Conservation (phyloP, 257 asterid genomes). For the Scutellaria baicalensis region DNA sequence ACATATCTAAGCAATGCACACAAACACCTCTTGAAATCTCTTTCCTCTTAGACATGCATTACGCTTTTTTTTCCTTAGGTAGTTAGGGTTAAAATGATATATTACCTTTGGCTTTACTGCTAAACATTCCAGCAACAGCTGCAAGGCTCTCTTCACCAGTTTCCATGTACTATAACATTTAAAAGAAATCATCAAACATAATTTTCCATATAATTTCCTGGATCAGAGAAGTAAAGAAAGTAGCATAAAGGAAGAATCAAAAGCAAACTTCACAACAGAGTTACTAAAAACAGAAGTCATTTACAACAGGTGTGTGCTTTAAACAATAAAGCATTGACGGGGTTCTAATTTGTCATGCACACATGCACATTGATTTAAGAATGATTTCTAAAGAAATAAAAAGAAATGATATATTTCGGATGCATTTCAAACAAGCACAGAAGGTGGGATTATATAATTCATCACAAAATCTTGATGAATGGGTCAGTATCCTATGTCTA, state of each 20-base stretch:
- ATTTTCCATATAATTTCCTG: slow-evolving; percentile 1
- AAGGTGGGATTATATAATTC: no score
- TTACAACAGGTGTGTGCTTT: neutral
- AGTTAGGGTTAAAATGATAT: slow-evolving; percentile 10
- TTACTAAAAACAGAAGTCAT: neutral
- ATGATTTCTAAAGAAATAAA: no score
- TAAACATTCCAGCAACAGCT: slow-evolving; percentile 99
- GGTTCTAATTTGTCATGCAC: no score
- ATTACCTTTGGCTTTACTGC: slow-evolving; percentile 96
- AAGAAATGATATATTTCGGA: no score
- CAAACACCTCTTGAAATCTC: neutral
- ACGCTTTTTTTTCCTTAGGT: neutral
- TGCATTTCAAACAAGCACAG: no score
- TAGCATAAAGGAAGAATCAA: neutral
- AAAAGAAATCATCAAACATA: slow-evolving; percentile 10
- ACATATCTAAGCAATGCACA: neutral
- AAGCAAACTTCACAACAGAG: neutral
- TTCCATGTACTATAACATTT: slow-evolving; percentile 65
- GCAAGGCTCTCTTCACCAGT: slow-evolving; percentile 98
- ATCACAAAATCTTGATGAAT: no score
- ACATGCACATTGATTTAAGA: no score
- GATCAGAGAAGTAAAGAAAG: neutral
- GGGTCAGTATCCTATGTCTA: no score
- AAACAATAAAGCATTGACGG: slow-evolving; percentile 1
- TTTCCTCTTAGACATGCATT: neutral